phyloP scores from a whole-genome alignment of 257 asterid genomes.

The Mitragyna speciosa region DNA sequence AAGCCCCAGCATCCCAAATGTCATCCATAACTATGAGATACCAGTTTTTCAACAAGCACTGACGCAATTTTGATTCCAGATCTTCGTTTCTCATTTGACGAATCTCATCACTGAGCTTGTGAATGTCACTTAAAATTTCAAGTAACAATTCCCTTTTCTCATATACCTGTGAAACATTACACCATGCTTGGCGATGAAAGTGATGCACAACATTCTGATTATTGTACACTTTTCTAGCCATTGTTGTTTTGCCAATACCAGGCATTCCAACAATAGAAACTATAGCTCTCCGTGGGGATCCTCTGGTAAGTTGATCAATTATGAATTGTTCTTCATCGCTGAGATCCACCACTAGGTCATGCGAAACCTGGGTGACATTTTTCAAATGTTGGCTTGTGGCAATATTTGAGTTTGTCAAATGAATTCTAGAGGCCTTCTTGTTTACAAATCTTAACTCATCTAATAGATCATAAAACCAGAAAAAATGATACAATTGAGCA shows the following conservation, averaged over 20 bases:
- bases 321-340: neutral
- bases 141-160: neutral
- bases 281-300: neutral
- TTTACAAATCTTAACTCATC: neutral
- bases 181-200: neutral
- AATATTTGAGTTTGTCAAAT: neutral
- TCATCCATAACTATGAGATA: slow-evolving; percentile 17
- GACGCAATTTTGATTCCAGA: slow-evolving; percentile 3
- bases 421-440: neutral
- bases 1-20: neutral
- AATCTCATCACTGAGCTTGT: neutral
- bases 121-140: neutral
- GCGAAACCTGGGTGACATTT: neutral
- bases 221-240: no score
- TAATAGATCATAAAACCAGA: neutral
- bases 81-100: neutral
- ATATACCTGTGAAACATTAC: neutral
- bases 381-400: neutral
- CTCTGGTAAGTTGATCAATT: neutral
- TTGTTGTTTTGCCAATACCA: neutral
- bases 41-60: neutral
- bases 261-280: slow-evolving; percentile 13
- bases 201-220: neutral
- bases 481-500: neutral
- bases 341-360: neutral